Conservation (phyloP, 495 filamentous ascomycete genomes). For the Astrocystis sublimbata region DNA sequence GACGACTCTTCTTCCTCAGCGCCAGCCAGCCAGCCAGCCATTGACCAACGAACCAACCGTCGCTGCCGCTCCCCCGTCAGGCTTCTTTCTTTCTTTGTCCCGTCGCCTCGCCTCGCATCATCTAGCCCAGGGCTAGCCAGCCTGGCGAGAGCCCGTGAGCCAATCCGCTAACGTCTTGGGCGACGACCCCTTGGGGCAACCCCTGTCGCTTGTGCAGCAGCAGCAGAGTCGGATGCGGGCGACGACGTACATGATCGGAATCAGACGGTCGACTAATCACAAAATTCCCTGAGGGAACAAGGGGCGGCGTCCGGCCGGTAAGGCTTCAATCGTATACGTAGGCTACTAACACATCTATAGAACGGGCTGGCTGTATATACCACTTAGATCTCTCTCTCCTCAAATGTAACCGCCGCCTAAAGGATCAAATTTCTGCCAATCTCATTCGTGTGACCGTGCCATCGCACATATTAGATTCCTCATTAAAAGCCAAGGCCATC, state of each 20-base stretch:
- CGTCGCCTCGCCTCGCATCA: neutral
- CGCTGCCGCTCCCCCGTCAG: neutral
- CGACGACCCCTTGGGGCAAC: neutral
- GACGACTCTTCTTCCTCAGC: neutral
- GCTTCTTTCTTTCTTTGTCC: too few species aligned
- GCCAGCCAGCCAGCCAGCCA: conserved; percentile 1
- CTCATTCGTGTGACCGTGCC: neutral
- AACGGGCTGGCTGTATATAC: too few species aligned
- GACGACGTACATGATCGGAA: conserved; percentile 4
- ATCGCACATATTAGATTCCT: neutral
- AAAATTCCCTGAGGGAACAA: neutral
- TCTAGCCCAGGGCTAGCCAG: conserved; percentile 1
- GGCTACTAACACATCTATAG: too few species aligned
- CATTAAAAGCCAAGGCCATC: too few species aligned
- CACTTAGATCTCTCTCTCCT: too few species aligned
- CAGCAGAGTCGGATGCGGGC: neutral
- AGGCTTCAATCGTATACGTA: neutral
- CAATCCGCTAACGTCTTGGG: neutral
- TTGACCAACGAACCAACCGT: too few species aligned
- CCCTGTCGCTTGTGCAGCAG: conserved; percentile 1
- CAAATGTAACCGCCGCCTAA: neutral
- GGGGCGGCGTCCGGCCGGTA: neutral
- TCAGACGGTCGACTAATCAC: neutral
- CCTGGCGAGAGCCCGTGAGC: neutral
- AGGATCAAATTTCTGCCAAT: neutral